Percentiles rank a stretch among this genome's conserved stretches.
Evolutionary conservation across 768 basidiomycete genomes (phyloP).

Genomic region (Lactifluus subvellereus): DNA sequence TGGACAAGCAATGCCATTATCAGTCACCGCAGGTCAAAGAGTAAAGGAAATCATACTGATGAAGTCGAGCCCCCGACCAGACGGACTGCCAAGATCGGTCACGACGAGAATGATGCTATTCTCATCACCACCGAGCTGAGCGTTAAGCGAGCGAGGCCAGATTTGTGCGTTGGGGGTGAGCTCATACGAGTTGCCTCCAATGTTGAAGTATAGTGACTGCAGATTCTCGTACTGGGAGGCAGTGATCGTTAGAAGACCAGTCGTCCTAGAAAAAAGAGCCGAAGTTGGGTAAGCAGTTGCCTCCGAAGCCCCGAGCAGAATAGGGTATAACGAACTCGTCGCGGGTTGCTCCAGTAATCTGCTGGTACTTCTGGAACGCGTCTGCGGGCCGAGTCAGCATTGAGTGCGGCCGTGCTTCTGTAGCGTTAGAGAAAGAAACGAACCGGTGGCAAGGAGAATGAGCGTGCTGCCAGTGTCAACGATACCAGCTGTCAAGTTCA

Average conservation of each 20-base stretch:
- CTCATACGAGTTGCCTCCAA: conserved; percentile 47
- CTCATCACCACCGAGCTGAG: conserved; percentile 47
- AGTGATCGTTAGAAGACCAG: conserved; percentile 52
- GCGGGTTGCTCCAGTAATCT: conserved; percentile 45
- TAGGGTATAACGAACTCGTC: conserved; percentile 37
- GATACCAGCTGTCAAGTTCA: conserved; percentile 39
- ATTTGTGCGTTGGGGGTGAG: conserved; percentile 62
- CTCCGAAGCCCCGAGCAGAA: not conserved
- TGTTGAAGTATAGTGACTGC: conserved; percentile 47
- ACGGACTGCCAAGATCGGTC: conserved; percentile 23
- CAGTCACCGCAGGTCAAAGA: not conserved
- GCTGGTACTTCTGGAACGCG: conserved; percentile 50
- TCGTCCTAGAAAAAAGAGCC: conserved; percentile 32
- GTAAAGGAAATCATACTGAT: conserved; percentile 1
- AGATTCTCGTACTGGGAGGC: conserved; percentile 43
- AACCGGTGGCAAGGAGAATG: conserved; percentile 44
- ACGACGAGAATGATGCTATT: conserved; percentile 37
- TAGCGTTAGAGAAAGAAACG: not conserved
- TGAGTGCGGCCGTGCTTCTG: too few species aligned
- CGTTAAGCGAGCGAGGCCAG: conserved; percentile 59
- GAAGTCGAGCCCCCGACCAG: conserved; percentile 31
- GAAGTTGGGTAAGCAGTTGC: not conserved
- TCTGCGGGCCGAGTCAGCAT: conserved; percentile 28
- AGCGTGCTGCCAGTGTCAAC: conserved; percentile 53
- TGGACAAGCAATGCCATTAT: not conserved